phyloP scores from a whole-genome alignment of 1,139 yeast genomes.

The Hyphopichia buzzinii region DNA sequence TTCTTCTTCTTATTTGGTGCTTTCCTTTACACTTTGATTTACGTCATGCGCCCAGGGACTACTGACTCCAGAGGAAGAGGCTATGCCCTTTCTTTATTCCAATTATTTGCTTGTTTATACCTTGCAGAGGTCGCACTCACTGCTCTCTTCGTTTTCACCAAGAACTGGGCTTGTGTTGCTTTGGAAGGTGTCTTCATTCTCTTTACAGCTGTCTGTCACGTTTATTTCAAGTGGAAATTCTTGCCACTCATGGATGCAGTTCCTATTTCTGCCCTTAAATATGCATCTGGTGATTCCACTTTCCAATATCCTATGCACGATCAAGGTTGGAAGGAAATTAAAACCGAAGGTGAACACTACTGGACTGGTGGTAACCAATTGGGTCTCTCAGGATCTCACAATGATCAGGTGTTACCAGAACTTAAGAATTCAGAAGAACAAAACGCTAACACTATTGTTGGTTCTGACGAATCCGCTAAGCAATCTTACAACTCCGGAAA shows the following conservation, averaged over 20 bases:
- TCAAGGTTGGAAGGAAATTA: constrained; percentile 60
- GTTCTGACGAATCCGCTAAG: constrained; percentile 20
- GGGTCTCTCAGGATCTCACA: constrained; percentile 26
- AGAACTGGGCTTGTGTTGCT: constrained; percentile 72
- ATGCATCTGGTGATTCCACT: constrained; percentile 54
- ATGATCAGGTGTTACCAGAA: constrained; percentile 26
- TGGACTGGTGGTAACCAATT: constrained; percentile 48
- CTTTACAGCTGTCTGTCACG: constrained; percentile 52
- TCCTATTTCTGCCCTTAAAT: constrained; percentile 70
- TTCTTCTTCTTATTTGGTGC: constrained; percentile 53
- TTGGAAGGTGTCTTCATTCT: constrained; percentile 55
- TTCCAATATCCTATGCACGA: constrained; percentile 55
- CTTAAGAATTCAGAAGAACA: constrained; percentile 3
- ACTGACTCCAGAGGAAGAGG: constrained; percentile 63
- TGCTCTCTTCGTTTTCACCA: constrained; percentile 67
- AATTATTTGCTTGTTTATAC: constrained; percentile 63
- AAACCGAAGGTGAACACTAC: constrained; percentile 50
- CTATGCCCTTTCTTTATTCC: constrained; percentile 66
- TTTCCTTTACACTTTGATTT: constrained; percentile 55
- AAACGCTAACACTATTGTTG: constrained; percentile 11
- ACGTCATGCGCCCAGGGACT: constrained; percentile 53
- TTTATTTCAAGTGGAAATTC: constrained; percentile 57
- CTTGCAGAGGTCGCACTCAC: constrained; percentile 63
- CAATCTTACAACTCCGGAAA: constrained; percentile 14
- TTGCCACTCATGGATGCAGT: constrained; percentile 63